Conservation (phyloP, 108 stramenopile species). For the Nitzschia palea region DNA sequence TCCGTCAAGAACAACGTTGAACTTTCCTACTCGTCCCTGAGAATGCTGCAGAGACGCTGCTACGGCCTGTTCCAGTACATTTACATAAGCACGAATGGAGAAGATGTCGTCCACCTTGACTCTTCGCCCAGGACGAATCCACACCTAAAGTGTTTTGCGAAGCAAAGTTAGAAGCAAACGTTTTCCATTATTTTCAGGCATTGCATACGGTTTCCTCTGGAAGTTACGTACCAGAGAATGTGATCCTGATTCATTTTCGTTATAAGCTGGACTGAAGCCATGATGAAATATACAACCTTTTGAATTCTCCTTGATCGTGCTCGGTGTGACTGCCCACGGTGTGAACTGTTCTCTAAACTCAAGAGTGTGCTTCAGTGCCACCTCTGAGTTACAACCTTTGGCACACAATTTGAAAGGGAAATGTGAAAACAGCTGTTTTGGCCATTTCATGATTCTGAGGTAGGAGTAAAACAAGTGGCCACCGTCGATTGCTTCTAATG, state of each 20-base stretch:
- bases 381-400: constrained; percentile 57
- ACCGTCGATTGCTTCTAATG: constrained; percentile 24
- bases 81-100: constrained; percentile 46
- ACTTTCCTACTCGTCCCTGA: constrained; percentile 63
- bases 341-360: constrained; percentile 72
- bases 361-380: constrained; percentile 60
- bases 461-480: constrained; percentile 29
- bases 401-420: constrained; percentile 67
- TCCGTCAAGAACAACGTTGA: constrained; percentile 70
- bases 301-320: constrained; percentile 48
- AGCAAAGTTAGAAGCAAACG: no score
- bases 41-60: constrained; percentile 47
- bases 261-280: constrained; percentile 46
- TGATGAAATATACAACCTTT: constrained; percentile 58
- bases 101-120: constrained; percentile 30
- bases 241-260: constrained; percentile 10
- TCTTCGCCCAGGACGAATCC: constrained; percentile 50
- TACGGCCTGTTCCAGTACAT: constrained; percentile 58
- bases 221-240: constrained; percentile 47
- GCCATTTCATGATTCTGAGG: constrained; percentile 46
- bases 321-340: constrained; percentile 63
- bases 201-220: no score
- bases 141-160: no score
- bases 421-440: constrained; percentile 33
- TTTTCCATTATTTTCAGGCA: no score